Percentiles rank a stretch among this genome's conserved stretches.
phyloP scores from a whole-genome alignment of 106 monocot species.

The Gastrodia elata region DNA sequence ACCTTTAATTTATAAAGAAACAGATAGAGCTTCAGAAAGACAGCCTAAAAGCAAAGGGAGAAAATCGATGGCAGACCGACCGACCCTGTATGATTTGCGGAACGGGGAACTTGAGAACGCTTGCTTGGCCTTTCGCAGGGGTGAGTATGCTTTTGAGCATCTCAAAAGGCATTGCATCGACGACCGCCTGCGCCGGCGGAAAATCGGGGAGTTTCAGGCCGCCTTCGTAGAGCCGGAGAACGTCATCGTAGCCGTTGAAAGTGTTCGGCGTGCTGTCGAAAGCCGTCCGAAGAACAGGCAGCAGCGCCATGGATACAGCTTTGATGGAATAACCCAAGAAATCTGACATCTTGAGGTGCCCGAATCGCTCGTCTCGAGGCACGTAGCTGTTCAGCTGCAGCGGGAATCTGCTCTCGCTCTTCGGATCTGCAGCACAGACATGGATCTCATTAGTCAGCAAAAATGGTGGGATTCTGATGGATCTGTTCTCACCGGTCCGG shows the following conservation, averaged over 20 bases:
- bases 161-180: constrained; percentile 14
- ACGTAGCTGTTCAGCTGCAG: constrained; percentile 58
- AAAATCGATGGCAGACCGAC: background rate
- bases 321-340: constrained; percentile 66
- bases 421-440: constrained; percentile 62
- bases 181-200: constrained; percentile 20
- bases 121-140: background rate
- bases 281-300: constrained; percentile 30
- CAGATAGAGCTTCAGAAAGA: background rate
- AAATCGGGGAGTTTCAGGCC: constrained; percentile 32
- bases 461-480: no score
- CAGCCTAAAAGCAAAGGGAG: background rate
- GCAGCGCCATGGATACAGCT: constrained; percentile 25
- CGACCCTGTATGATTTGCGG: constrained; percentile 15
- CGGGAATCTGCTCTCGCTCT: constrained; percentile 43
- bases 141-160: constrained; percentile 7
- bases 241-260: constrained; percentile 65
- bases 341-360: constrained; percentile 81
- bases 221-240: constrained; percentile 51
- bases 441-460: no score
- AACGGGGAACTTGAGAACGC: constrained; percentile 17
- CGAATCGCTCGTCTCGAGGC: constrained; percentile 80
- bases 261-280: constrained; percentile 46
- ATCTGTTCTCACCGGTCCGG: background rate
- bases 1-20: background rate